phyloP scores from a whole-genome alignment of 306 rosid genomes.

The Heteromeles arbutifolia region DNA sequence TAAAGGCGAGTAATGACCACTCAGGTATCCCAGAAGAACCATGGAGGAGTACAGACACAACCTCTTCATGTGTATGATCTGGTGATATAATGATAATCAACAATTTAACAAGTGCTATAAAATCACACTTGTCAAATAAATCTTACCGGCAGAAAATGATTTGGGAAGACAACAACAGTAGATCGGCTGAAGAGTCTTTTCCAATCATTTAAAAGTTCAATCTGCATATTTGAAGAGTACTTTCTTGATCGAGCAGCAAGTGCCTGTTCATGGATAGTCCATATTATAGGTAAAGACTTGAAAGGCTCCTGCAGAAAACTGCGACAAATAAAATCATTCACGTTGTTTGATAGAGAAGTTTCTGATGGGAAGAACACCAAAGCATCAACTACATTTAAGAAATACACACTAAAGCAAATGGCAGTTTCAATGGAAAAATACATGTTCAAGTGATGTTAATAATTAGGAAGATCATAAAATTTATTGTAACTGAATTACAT shows the following conservation, averaged over 20 bases:
- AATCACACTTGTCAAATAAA: constrained; percentile 16
- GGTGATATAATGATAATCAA: neutral
- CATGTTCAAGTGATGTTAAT: constrained; percentile 13
- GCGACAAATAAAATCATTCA: constrained; percentile 59
- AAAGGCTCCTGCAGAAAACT: constrained; percentile 98
- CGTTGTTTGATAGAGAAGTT: constrained; percentile 26
- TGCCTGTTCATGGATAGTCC: constrained; percentile 72
- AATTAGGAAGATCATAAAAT: constrained; percentile 7
- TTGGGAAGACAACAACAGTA: constrained; percentile 87
- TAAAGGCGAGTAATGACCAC: neutral
- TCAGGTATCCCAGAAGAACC: neutral
- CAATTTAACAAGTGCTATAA: neutral
- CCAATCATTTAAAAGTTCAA: constrained; percentile 83
- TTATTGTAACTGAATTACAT: constrained; percentile 7
- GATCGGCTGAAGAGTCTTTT: constrained; percentile 80
- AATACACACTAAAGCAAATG: neutral
- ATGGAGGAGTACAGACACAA: neutral
- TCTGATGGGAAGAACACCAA: constrained; percentile 2
- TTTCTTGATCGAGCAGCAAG: constrained; percentile 69
- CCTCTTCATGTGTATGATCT: neutral
- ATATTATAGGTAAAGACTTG: constrained; percentile 78
- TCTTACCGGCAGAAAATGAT: constrained; percentile 84
- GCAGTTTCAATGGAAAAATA: neutral
- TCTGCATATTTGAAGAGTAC: constrained; percentile 42
- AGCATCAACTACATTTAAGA: neutral